Evolutionary conservation across 306 rosid species (phyloP).

Genomic region (Alnus glutinosa): DNA sequence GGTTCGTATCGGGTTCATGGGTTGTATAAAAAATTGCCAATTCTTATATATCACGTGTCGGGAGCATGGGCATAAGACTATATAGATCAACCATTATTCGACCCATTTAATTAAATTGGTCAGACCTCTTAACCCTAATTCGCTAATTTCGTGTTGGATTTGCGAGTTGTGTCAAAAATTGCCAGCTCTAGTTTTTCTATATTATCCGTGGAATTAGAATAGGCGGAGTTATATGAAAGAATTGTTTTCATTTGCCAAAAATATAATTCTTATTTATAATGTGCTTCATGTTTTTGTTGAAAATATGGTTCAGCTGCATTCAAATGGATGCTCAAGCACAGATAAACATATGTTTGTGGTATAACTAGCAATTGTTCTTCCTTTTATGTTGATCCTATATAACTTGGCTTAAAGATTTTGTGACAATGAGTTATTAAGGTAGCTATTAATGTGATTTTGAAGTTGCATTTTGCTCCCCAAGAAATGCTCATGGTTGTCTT

Average conservation of each 20-base stretch:
- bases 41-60: too few species aligned
- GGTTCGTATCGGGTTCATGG: too few species aligned
- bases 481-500: neutral
- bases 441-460: neutral
- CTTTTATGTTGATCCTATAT: neutral
- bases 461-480: neutral
- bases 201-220: neutral
- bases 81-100: too few species aligned
- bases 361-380: neutral
- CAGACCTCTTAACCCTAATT: too few species aligned
- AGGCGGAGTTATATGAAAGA: neutral
- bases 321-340: neutral
- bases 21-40: too few species aligned
- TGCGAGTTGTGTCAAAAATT: too few species aligned
- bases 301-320: neutral
- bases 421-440: neutral
- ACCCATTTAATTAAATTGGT: too few species aligned
- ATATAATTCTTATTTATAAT: neutral
- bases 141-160: too few species aligned
- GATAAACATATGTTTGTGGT: neutral
- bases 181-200: neutral
- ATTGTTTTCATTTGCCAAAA: neutral
- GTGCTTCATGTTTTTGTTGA: neutral
- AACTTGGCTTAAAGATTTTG: neutral
- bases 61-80: too few species aligned